These are phyloP conservation scores for Macrolepiota fuliginosa DNA, from an alignment of 768 basidiomycete genomes.

Conservation along the genomic window DNA sequence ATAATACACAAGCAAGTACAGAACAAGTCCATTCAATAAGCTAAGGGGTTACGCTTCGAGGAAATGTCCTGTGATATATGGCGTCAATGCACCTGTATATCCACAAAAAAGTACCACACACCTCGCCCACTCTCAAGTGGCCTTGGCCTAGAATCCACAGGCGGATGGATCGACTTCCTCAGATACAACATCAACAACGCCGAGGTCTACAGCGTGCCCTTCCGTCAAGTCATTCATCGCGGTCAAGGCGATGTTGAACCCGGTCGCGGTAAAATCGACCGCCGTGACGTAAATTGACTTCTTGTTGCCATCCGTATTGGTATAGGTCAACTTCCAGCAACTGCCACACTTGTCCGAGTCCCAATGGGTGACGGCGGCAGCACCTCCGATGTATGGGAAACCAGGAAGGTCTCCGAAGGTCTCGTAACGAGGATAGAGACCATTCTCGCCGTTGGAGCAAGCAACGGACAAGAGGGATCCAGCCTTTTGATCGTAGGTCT, in stretches of 20 bases:
- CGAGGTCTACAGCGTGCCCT: slow-evolving; percentile 41
- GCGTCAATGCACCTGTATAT: not conserved
- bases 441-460: slow-evolving; percentile 49
- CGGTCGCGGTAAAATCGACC: slow-evolving; percentile 47
- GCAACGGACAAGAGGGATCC: slow-evolving; percentile 40
- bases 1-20: not conserved
- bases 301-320: slow-evolving; percentile 23
- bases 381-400: slow-evolving; percentile 62
- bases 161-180: slow-evolving; percentile 38
- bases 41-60: no score
- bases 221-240: slow-evolving; percentile 56
- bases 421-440: slow-evolving; percentile 44
- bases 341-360: slow-evolving; percentile 54
- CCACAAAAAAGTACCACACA: not conserved
- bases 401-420: slow-evolving; percentile 51
- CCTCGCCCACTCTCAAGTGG: not conserved
- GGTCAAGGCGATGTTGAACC: slow-evolving; percentile 45
- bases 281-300: slow-evolving; percentile 47
- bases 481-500: slow-evolving; percentile 42
- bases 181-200: slow-evolving; percentile 42
- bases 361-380: slow-evolving; percentile 46
- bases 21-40: not conserved
- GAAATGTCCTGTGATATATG: not conserved
- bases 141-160: slow-evolving; percentile 44
- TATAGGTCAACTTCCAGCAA: slow-evolving; percentile 59